Evolutionary conservation across 306 rosid species (phyloP), one percentile per base, ranked within the genome.

Genomic region (Gillenia trifoliata): DNA sequence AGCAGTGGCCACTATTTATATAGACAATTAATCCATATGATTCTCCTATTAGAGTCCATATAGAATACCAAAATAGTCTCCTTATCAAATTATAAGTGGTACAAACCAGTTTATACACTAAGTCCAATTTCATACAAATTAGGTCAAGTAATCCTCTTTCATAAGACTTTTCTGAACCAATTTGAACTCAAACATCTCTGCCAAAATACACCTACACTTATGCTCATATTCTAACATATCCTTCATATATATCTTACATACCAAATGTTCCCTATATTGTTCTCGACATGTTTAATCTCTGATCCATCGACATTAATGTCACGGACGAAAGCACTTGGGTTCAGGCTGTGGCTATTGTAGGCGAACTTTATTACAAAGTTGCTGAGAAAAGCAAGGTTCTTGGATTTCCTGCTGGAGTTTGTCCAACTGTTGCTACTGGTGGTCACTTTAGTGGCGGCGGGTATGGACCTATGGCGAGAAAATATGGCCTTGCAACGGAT

Each of bases 381-480:
- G 75, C 61, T 5, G 29, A 77, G 9, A 66, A n/a, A 13, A 84
- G 78, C 47, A 50, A 52, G 4, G 19, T 19, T 20, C 83, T 47
- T 43, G 82, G 57, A n/a, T 80, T 84, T 55, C 68, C 83, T 0
- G 87, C 47, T 3, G 79, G 75, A 1, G 78, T 49, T 1, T 77
- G 82, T 47, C 80, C 73, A 0, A 78, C 56, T 0, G 34, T 74
- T 2, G 79, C 73, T 6, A 20, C 40, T 5, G 87, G 87, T 4
- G 85, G 87, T 3, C 82, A 80, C 20, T 34, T 84, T 33, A 41
- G 72, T 2, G 83, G 80, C 0, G 87, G 87, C 12, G 87, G 87
- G 1, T 84, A 80, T 19, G 85, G 87, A 3, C 71, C 43, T 11
- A 2, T 80, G 59, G 77, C 80, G 82, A 73, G 87, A 68, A 80